These are phyloP conservation scores for Cyanidium caldarium DNA, from an alignment of 23 red algal genomes.

Conservation along the genomic window DNA sequence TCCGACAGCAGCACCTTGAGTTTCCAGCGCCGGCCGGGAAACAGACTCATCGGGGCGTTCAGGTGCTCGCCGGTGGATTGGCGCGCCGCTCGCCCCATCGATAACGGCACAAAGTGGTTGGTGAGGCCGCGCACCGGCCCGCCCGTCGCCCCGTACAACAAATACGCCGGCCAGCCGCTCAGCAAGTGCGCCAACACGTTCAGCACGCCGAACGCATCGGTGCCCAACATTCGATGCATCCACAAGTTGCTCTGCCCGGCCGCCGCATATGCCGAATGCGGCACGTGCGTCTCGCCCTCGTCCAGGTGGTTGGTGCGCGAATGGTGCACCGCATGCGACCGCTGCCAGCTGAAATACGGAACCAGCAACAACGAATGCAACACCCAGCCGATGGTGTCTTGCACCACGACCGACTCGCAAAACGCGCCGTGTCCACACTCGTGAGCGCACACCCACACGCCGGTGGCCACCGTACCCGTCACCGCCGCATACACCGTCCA, in stretches of 20 bases:
- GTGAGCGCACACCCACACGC: constrained; percentile 85
- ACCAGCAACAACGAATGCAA: constrained; percentile 66
- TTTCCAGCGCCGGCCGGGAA: constrained; percentile 12
- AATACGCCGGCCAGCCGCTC: constrained; percentile 71
- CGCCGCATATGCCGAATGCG: background rate
- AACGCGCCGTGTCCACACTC: constrained; percentile 92
- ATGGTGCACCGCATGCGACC: constrained; percentile 72
- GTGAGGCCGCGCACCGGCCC: constrained; percentile 6
- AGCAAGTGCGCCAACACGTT: constrained; percentile 18
- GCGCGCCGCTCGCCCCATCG: background rate
- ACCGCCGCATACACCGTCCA: constrained; percentile 57
- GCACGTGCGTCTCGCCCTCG: constrained; percentile 52
- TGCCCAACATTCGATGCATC: background rate
- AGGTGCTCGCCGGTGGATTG: background rate
- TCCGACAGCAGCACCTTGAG: constrained; percentile 64
- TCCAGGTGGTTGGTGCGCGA: constrained; percentile 64
- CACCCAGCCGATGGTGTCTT: constrained; percentile 64
- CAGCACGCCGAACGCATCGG: constrained; percentile 5
- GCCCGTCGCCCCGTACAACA: constrained; percentile 18
- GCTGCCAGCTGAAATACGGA: constrained; percentile 75
- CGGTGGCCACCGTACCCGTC: constrained; percentile 76
- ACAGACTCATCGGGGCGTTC: background rate
- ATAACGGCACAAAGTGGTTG: constrained; percentile 63
- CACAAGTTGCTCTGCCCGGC: background rate
- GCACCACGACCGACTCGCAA: constrained; percentile 32